phyloP scores from a whole-genome alignment of 2,329 filamentous ascomycete genomes.

The Alternaria gaisen region DNA sequence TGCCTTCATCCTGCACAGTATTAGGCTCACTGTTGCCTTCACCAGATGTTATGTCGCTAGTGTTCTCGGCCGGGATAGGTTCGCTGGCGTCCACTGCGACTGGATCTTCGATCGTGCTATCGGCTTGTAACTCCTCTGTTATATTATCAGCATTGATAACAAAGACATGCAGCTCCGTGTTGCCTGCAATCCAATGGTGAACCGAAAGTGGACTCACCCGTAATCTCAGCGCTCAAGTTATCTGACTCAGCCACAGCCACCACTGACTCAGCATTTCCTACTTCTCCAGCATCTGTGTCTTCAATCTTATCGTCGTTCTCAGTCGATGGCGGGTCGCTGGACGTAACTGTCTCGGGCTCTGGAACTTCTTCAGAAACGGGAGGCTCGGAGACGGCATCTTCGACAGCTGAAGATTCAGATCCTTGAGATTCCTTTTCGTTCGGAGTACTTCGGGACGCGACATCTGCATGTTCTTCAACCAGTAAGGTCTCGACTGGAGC shows the following conservation, averaged over 20 bases:
- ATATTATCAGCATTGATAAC: slow-evolving; percentile 6
- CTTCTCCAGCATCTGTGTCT: neutral
- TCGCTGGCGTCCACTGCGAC: neutral
- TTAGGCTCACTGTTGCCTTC: neutral
- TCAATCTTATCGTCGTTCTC: slow-evolving; percentile 7
- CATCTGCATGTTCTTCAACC: neutral
- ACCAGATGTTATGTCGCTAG: neutral
- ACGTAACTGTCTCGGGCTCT: neutral
- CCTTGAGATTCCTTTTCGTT: neutral
- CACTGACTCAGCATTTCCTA: neutral
- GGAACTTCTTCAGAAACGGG: neutral
- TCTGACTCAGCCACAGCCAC: neutral
- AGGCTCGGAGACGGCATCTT: neutral
- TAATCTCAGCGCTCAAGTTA: neutral
- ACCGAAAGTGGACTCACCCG: slow-evolving; percentile 3
- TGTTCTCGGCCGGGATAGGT: neutral
- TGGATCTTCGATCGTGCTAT: neutral
- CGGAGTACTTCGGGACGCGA: neutral
- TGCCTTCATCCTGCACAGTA: neutral
- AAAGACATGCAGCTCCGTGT: no score
- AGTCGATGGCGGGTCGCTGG: neutral
- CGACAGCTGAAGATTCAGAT: neutral
- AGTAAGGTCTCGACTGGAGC: neutral
- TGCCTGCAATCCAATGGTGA: neutral
- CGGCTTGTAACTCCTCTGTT: neutral